Base-by-base conservation (phyloP, 1,284 basidiomycete genomes). In the Sporisorium reilianum region DNA sequence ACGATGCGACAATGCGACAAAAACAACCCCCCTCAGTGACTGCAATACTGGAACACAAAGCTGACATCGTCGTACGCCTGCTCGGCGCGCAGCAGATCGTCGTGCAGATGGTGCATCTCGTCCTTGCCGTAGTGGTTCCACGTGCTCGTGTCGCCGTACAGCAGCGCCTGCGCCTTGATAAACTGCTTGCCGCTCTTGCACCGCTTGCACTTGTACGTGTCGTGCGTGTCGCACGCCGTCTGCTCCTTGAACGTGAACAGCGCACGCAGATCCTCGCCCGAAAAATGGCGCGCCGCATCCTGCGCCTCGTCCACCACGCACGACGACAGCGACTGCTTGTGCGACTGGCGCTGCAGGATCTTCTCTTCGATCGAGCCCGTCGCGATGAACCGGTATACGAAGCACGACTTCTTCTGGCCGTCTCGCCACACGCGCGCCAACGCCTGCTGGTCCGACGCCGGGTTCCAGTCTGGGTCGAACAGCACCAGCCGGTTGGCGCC, bases 331-430 rank as follows among this genome's bases (percentile, higher is more conserved):
- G 95, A 94, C 85, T 97, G 95, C 85, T 99, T 99, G 82, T 92
- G 92, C 44, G 95, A 95, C 64, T 86, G 86, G 5, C 86, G 94
- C 85, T 97, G 95, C 85, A 97, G 95, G 71, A 98, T 97, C 88
- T 98, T 99, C 86, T 99, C 97, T 86, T 99, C 97, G 74, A 99
- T 97, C 2, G 95, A 97, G 1, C 96, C 96, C 0, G 96, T 97
- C 1, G 94, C 92, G 79, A 97, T 95, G 86, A 98, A 99, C 22
- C 96, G 93, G 83, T 99, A 99, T 3, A 98, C 96, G 79, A 98
- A 99, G 84, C 93, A 78, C 26, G 75, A 74, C 90, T 99, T 99
- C 90, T 97, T 99, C 86, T 99, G 96, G 0, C 96, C 96, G 82
- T 99, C 96, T 87, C 97, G 92, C 96, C 96, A 99, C 2, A 99